A percentile compares a stretch with the other conserved stretches of the same genome.
Evolutionary conservation across 2,329 filamentous ascomycete species (phyloP).

Genomic region (Coniochaeta pulveracea): DNA sequence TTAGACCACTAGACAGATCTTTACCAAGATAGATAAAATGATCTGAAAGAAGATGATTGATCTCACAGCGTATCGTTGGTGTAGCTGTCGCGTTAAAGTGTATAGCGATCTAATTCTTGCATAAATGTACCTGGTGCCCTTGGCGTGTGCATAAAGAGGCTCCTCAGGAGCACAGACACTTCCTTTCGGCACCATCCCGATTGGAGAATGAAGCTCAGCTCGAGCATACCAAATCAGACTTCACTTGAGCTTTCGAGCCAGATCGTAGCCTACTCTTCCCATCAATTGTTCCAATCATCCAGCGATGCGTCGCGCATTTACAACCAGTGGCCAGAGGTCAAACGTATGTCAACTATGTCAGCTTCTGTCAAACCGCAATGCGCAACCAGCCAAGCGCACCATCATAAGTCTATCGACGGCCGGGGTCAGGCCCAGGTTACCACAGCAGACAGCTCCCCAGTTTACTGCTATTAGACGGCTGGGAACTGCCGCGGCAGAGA

Average conservation of each 20-base stretch:
- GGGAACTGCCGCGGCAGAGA: neutral
- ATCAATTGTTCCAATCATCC: slow-evolving; percentile 5
- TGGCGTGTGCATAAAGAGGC: too few relatives aligned
- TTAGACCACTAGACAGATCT: neutral
- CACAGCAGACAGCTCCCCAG: neutral
- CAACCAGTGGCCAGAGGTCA: slow-evolving; percentile 11
- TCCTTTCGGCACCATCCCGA: neutral
- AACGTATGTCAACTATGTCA: slow-evolving; percentile 16
- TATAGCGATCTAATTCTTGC: too few relatives aligned
- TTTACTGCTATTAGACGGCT: neutral
- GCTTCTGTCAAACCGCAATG: slow-evolving; percentile 13
- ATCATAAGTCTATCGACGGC: neutral
- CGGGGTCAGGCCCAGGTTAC: neutral
- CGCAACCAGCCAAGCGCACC: neutral
- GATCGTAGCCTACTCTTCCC: slow-evolving; percentile 1
- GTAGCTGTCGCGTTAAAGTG: too few relatives aligned
- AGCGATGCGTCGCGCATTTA: slow-evolving; percentile 14
- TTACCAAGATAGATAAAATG: neutral
- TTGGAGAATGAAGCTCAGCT: neutral
- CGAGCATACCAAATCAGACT: neutral
- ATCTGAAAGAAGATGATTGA: neutral
- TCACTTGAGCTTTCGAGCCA: neutral
- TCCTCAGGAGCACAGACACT: too few relatives aligned
- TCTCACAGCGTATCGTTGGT: neutral
- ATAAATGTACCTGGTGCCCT: too few relatives aligned